Percentiles rank a stretch among this genome's conserved stretches.
Conservation (phyloP, 345 rosid species). For the Ceriops tagal region DNA sequence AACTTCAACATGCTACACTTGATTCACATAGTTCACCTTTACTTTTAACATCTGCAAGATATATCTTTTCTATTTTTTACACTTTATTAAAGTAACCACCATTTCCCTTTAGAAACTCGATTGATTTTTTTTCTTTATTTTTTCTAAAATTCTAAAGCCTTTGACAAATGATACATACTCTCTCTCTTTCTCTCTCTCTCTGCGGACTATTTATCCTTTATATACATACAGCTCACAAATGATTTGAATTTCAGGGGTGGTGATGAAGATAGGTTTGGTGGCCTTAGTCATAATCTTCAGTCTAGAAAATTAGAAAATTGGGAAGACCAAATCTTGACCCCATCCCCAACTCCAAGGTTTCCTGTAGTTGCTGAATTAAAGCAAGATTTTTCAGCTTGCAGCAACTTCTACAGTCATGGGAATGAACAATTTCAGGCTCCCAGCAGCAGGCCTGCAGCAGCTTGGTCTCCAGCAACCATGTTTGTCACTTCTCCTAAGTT, state of each 20-base stretch:
- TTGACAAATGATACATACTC: too few species aligned
- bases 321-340: slow-evolving; percentile 39
- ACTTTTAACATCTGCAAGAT: too few species aligned
- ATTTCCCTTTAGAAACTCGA: background rate
- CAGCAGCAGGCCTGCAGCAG: slow-evolving; percentile 1
- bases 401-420: slow-evolving; percentile 29
- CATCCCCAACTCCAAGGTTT: slow-evolving; percentile 12
- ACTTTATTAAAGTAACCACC: background rate
- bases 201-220: background rate
- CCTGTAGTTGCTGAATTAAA: slow-evolving; percentile 28
- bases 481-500: slow-evolving; percentile 46
- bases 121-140: background rate
- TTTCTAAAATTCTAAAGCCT: background rate
- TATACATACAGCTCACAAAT: background rate
- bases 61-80: too few species aligned
- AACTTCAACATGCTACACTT: background rate
- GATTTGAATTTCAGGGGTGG: slow-evolving; percentile 33
- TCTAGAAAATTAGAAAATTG: slow-evolving; percentile 34
- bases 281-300: slow-evolving; percentile 21
- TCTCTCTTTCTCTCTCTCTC: background rate
- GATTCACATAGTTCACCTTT: background rate
- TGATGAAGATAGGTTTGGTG: slow-evolving; percentile 35
- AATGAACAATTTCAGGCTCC: slow-evolving; percentile 29
- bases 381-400: slow-evolving; percentile 39
- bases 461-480: slow-evolving; percentile 18